Evolutionary conservation across 345 rosid genomes (phyloP).

Genomic region (Fremontodendron californicum): DNA sequence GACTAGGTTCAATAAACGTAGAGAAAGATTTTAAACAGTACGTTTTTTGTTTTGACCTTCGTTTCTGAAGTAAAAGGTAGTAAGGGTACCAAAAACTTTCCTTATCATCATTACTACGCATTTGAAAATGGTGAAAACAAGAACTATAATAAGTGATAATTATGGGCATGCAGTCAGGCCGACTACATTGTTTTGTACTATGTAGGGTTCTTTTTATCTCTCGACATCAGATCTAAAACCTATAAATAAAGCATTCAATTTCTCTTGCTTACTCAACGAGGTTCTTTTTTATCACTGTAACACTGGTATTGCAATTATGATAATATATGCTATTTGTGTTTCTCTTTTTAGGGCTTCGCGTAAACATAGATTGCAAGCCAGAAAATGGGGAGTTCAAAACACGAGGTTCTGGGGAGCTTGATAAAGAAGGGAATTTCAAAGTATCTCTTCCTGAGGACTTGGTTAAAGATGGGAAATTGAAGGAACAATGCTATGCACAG

Average conservation of each 20-base stretch:
- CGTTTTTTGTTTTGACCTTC: neutral
- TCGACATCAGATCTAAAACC: neutral
- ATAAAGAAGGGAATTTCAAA: conserved; percentile 55
- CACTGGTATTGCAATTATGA: neutral
- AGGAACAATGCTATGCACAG: conserved; percentile 81
- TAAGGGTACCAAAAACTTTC: neutral
- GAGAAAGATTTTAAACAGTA: neutral
- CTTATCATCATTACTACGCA: neutral
- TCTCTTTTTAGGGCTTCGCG: conserved; percentile 52
- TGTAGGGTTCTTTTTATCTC: neutral
- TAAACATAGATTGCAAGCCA: conserved; percentile 64
- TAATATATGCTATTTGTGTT: neutral
- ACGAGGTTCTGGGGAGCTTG: conserved; percentile 52
- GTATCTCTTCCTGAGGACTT: conserved; percentile 50
- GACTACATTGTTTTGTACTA: neutral
- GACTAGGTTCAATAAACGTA: too few relatives aligned
- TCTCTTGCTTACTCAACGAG: too few relatives aligned
- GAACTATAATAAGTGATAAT: neutral
- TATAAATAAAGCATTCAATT: neutral
- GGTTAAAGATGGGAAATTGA: conserved; percentile 48
- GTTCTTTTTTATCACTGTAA: too few relatives aligned
- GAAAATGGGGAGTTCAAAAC: conserved; percentile 52
- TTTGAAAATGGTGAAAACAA: neutral
- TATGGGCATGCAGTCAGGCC: neutral
- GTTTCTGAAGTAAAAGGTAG: neutral